phyloP scores from a whole-genome alignment of 2,329 filamentous ascomycete genomes.

The Monilinia fructigena region DNA sequence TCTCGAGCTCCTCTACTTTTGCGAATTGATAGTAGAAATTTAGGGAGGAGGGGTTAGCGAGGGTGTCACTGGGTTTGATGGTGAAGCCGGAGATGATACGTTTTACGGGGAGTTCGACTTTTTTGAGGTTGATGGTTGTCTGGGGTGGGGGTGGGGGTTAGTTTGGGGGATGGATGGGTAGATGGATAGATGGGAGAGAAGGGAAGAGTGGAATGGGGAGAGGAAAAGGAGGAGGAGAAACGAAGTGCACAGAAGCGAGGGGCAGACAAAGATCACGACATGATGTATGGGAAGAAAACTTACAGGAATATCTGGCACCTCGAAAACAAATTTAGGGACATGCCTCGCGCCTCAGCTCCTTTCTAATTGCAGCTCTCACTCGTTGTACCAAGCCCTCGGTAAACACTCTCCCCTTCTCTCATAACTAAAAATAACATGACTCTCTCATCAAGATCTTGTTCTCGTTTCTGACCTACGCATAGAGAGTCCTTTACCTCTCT shows the following conservation, averaged over 20 bases:
- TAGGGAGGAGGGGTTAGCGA: constrained; percentile 73
- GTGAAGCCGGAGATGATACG: constrained; percentile 65
- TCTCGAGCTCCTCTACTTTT: constrained; percentile 61
- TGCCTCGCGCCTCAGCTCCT: constrained; percentile 70
- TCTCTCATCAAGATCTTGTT: constrained; percentile 55
- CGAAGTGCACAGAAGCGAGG: not conserved
- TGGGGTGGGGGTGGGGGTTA: constrained; percentile 40
- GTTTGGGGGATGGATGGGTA: not conserved
- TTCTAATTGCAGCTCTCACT: constrained; percentile 64
- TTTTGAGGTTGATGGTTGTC: constrained; percentile 82
- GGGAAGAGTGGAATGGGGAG: not conserved
- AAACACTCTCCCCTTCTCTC: constrained; percentile 57
- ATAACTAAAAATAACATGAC: constrained; percentile 61
- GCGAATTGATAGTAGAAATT: constrained; percentile 79
- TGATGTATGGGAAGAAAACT: constrained; percentile 40
- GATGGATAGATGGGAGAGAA: too few relatives aligned
- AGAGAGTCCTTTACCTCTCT: constrained; percentile 69
- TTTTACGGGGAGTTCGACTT: constrained; percentile 81
- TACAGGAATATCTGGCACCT: constrained; percentile 78
- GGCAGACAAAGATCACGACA: not conserved
- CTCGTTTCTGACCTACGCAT: constrained; percentile 74
- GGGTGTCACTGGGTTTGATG: constrained; percentile 72
- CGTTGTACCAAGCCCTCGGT: constrained; percentile 53
- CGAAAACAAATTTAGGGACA: constrained; percentile 75
- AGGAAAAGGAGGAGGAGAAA: not conserved